Base-by-base conservation (phyloP, 2,329 filamentous ascomycete genomes). In the Diaporthe helianthi region DNA sequence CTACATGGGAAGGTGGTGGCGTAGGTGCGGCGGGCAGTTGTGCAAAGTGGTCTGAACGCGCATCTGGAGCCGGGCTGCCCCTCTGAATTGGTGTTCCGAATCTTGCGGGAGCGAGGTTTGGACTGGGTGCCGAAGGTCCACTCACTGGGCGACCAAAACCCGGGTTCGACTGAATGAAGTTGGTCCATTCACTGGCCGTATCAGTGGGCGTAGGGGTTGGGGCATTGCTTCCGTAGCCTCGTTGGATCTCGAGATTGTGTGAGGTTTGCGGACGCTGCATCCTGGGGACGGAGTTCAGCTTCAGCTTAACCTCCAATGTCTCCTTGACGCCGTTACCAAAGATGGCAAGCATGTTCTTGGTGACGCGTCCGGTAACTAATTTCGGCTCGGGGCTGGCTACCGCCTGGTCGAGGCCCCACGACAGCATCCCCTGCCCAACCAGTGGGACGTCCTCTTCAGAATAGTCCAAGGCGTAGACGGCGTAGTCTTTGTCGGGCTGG, bases 401-500 rank as follows among this genome's bases (percentile, higher is more conserved):
- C 70, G 84, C 17, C 85, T 67, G 85, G 76, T 77, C 88, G 54
- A 98, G 84, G 26, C 91, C 89, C 87, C 92, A 92, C 46, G 96
- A 98, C 24, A 99, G 85, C 90, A 98, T 93, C 65, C 97, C 96
- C 80, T 99, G 95, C 26, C 96, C 96, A 29, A 98, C 95, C 68
- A 98, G 86, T 65, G 97, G 96, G 22, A 91, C 93, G 77, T 98
- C 94, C 73, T 93, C 92, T 81, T 99, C 96, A 15, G 96, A 98
- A 79, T 95, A 98, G 80, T 99, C 96, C 82, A 93, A 93, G 36
- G 95, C 94, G 80, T 99, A 99, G 68, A 99, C 90, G n/a, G 94
- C 96, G 81, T 96, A 99, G 81, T 99, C 94, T 79, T 88, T 82
- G 82, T 81, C 91, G 85, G 71, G 91, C 78, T 83, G 91, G 84